phyloP scores from a whole-genome alignment of 768 basidiomycete species.

The Amanita exitialis region DNA sequence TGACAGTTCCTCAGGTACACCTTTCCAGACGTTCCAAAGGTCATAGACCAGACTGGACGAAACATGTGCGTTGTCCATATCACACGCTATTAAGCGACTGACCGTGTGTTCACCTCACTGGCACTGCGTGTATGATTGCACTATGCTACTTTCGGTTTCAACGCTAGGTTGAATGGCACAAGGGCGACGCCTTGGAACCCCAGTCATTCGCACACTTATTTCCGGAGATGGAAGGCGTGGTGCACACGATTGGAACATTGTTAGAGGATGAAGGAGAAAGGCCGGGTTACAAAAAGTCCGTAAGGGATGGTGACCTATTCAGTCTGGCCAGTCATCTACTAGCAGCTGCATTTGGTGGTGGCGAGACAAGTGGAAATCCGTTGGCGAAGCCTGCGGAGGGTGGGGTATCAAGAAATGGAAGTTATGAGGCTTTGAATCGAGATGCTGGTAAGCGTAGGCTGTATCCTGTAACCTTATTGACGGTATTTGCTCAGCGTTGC shows the following conservation, averaged over 20 bases:
- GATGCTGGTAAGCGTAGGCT: slow-evolving; percentile 65
- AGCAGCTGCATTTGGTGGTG: slow-evolving; percentile 16
- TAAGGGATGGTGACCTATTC: slow-evolving; percentile 48
- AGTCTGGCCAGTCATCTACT: slow-evolving; percentile 37
- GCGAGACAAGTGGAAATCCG: slow-evolving; percentile 42
- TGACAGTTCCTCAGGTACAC: slow-evolving; percentile 72
- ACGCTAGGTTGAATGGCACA: slow-evolving; percentile 79
- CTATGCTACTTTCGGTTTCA: not conserved
- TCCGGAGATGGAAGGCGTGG: slow-evolving; percentile 60
- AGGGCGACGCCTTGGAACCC: slow-evolving; percentile 74
- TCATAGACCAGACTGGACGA: slow-evolving; percentile 79
- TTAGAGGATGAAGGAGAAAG: slow-evolving; percentile 51
- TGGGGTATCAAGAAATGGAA: slow-evolving; percentile 21
- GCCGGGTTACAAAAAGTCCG: slow-evolving; percentile 60
- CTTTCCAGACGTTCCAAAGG: slow-evolving; percentile 86
- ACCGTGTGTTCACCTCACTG: not conserved
- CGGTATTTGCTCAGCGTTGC: slow-evolving; percentile 37
- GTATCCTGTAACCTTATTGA: slow-evolving; percentile 1
- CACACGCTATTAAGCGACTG: not conserved
- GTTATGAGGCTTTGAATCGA: slow-evolving; percentile 78
- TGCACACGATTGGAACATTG: slow-evolving; percentile 90
- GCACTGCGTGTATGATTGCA: not conserved
- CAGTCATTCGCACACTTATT: slow-evolving; percentile 63
- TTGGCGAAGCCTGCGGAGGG: slow-evolving; percentile 32
- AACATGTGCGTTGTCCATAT: slow-evolving; percentile 40